These are phyloP conservation scores for Hypoxylon sp. DNA, from an alignment of 2,329 filamentous ascomycete genomes.

Conservation along the genomic window DNA sequence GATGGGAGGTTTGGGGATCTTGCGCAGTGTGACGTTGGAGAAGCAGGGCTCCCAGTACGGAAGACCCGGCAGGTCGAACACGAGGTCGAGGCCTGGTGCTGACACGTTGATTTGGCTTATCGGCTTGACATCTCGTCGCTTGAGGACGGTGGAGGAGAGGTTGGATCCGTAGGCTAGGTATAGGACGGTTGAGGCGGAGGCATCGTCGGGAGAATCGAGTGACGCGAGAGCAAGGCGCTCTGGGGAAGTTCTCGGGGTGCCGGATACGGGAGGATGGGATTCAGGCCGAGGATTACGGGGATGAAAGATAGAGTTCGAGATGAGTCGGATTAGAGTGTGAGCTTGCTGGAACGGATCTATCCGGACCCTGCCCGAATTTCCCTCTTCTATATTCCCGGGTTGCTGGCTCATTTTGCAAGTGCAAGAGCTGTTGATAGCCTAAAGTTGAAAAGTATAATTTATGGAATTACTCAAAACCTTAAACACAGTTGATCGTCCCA, in stretches of 20 bases:
- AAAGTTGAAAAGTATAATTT: conserved; percentile 2
- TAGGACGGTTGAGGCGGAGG: conserved; percentile 69
- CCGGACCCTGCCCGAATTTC: conserved; percentile 3
- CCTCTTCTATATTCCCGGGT: conserved; percentile 35
- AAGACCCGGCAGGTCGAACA: conserved; percentile 87
- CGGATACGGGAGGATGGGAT: conserved; percentile 51
- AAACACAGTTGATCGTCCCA: not conserved
- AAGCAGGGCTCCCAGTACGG: conserved; percentile 95
- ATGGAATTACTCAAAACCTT: conserved; percentile 11
- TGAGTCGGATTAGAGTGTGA: conserved; percentile 36
- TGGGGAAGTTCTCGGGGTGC: conserved; percentile 57
- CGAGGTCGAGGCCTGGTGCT: conserved; percentile 82
- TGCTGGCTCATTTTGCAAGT: conserved; percentile 15
- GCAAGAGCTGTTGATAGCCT: not conserved
- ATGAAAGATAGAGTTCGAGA: conserved; percentile 38
- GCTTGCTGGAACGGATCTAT: conserved; percentile 36
- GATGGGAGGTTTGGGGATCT: conserved; percentile 61
- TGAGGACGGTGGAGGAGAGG: conserved; percentile 84
- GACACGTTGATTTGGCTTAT: conserved; percentile 85
- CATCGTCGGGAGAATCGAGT: conserved; percentile 44
- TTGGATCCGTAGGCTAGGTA: conserved; percentile 96
- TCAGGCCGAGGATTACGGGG: conserved; percentile 18
- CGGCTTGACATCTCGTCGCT: conserved; percentile 82
- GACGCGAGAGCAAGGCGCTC: conserved; percentile 58
- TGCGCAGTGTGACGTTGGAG: conserved; percentile 80